Evolutionary conservation across 1,284 basidiomycete species (phyloP).

Genomic region (Kwoniella shivajii): DNA sequence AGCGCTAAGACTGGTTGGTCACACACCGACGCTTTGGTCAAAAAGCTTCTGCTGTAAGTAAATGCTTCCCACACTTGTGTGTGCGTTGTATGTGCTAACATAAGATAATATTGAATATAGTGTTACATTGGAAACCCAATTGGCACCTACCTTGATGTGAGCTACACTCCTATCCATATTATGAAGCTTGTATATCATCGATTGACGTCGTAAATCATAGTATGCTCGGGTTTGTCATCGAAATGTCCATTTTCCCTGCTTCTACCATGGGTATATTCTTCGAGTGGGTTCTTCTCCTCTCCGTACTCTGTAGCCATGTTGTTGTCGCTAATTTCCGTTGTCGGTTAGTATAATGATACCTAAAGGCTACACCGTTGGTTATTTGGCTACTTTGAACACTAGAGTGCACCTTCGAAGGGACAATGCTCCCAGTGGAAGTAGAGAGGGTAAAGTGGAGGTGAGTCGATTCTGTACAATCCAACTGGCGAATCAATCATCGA

Average conservation of each 20-base stretch:
- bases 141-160: conserved; percentile 26
- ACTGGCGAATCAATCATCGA: background rate
- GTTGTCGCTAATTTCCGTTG: background rate
- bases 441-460: background rate
- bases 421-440: background rate
- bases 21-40: conserved; percentile 31
- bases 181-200: background rate
- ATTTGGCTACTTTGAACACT: conserved; percentile 32
- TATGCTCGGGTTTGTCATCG: conserved; percentile 22
- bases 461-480: background rate
- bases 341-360: conserved; percentile 23
- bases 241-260: conserved; percentile 25
- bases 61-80: background rate
- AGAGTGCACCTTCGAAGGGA: conserved; percentile 21
- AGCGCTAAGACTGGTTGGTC: conserved; percentile 33
- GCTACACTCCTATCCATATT: background rate
- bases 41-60: conserved; percentile 15
- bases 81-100: background rate
- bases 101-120: background rate
- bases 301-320: no score
- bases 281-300: conserved; percentile 16
- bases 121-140: conserved; percentile 34
- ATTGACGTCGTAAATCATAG: background rate
- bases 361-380: conserved; percentile 33
- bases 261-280: conserved; percentile 31